phyloP scores from a whole-genome alignment of 331 rosid genomes.

The Malus hybrid region DNA sequence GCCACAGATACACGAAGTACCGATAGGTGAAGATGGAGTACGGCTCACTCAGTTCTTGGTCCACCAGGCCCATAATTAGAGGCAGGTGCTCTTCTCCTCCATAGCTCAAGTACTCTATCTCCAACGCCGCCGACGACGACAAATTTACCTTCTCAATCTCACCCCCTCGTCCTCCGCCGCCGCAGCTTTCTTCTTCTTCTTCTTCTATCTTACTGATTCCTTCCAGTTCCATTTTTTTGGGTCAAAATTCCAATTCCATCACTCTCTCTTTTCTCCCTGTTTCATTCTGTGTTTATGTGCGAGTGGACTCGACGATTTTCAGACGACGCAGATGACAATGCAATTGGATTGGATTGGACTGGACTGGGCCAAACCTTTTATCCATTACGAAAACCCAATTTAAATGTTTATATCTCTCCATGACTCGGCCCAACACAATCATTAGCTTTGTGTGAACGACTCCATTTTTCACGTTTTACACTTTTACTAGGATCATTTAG shows the following conservation, averaged over 20 bases:
- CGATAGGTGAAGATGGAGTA: slow-evolving; percentile 98
- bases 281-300: too few species aligned
- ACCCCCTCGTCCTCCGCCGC: slow-evolving; percentile 7
- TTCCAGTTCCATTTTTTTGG: neutral
- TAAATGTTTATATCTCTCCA: neutral
- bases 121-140: slow-evolving; percentile 40
- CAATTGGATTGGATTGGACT: neutral
- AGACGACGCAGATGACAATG: neutral
- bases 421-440: neutral
- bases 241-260: too few species aligned
- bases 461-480: too few species aligned
- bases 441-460: too few species aligned
- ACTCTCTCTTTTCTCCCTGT: too few species aligned
- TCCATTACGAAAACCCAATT: too few species aligned
- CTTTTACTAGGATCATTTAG: too few species aligned
- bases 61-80: slow-evolving; percentile 78
- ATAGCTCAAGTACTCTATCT: slow-evolving; percentile 74
- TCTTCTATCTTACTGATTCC: neutral
- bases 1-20: slow-evolving; percentile 95
- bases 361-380: neutral
- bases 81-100: slow-evolving; percentile 91
- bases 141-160: slow-evolving; percentile 26
- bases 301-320: neutral
- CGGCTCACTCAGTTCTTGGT: slow-evolving; percentile 94
- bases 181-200: slow-evolving; percentile 11